A percentile compares a stretch with the other conserved stretches of the same genome.
phyloP scores from a whole-genome alignment of 1,284 basidiomycete genomes.

The Afroboletus lepidellus region DNA sequence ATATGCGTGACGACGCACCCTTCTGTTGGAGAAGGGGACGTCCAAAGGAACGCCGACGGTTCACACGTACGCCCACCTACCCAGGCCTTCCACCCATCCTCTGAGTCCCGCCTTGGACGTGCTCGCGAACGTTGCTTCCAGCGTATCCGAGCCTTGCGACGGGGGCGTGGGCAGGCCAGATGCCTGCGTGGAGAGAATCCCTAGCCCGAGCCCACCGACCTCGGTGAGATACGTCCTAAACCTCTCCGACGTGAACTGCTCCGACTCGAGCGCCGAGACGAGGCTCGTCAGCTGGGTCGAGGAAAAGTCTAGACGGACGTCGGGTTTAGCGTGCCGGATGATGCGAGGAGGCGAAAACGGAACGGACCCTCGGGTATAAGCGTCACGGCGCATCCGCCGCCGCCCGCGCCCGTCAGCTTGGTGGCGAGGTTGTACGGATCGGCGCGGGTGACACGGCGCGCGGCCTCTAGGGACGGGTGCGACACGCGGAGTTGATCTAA shows the following conservation, averaged over 20 bases:
- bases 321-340: constrained; percentile 9
- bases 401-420: constrained; percentile 99
- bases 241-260: constrained; percentile 46
- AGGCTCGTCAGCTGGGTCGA: constrained; percentile 57
- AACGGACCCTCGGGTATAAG: constrained; percentile 83
- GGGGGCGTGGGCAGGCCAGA: constrained; percentile 15
- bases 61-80: constrained; percentile 66
- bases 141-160: constrained; percentile 20
- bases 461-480: constrained; percentile 84
- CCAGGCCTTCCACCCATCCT: constrained; percentile 56
- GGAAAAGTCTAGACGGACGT: constrained; percentile 54
- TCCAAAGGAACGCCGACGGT: constrained; percentile 2
- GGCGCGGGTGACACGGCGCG: constrained; percentile 67
- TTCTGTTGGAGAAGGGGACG: neutral
- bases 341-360: constrained; percentile 20
- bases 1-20: neutral
- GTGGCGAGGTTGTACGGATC: constrained; percentile 76
- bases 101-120: constrained; percentile 46
- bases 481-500: constrained; percentile 91
- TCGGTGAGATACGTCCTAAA: constrained; percentile 90
- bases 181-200: constrained; percentile 51
- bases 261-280: constrained; percentile 49
- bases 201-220: constrained; percentile 91
- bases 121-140: constrained; percentile 52
- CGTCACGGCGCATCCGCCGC: constrained; percentile 96